Percentiles rank a stretch among this genome's conserved stretches.
These are phyloP conservation scores for Keqinozyma sinolaborantium DNA, from an alignment of 1,139 yeast genomes.

Conservation along the genomic window DNA sequence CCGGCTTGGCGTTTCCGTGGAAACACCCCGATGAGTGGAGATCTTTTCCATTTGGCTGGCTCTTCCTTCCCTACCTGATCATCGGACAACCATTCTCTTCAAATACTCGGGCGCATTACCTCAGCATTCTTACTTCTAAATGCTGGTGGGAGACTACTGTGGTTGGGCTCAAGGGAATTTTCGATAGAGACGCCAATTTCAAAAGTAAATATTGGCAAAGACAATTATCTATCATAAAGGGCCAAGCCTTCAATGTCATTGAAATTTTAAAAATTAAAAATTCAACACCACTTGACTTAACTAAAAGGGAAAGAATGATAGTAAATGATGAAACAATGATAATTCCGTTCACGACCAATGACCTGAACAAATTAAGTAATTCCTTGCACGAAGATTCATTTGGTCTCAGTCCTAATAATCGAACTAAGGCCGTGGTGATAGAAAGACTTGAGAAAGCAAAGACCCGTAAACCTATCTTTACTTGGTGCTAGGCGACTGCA, in stretches of 20 bases:
- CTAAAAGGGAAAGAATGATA: slow-evolving; percentile 53
- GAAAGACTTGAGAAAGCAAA: slow-evolving; percentile 60
- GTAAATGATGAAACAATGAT: slow-evolving; percentile 63
- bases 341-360: slow-evolving; percentile 53
- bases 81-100: slow-evolving; percentile 68
- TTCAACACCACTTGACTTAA: slow-evolving; percentile 69
- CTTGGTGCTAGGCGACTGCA: slow-evolving; percentile 73
- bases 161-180: slow-evolving; percentile 42
- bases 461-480: slow-evolving; percentile 61
- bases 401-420: too few species aligned
- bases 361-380: not conserved
- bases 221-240: slow-evolving; percentile 71
- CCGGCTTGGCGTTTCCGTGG: slow-evolving; percentile 79
- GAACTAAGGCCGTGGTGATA: slow-evolving; percentile 28
- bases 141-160: slow-evolving; percentile 72
- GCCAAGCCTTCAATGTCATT: slow-evolving; percentile 76
- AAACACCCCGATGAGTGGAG: slow-evolving; percentile 84
- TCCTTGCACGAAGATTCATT: slow-evolving; percentile 8
- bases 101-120: slow-evolving; percentile 53
- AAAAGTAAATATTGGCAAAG: slow-evolving; percentile 63
- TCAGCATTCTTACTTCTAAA: slow-evolving; percentile 56
- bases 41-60: slow-evolving; percentile 79
- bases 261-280: slow-evolving; percentile 55
- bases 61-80: slow-evolving; percentile 59
- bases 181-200: slow-evolving; percentile 58